A percentile compares a stretch with the other conserved stretches of the same genome.
These are phyloP conservation scores for Neostapfia colusana DNA, from an alignment of 176 grass and related monocot genomes.

Conservation along the genomic window DNA sequence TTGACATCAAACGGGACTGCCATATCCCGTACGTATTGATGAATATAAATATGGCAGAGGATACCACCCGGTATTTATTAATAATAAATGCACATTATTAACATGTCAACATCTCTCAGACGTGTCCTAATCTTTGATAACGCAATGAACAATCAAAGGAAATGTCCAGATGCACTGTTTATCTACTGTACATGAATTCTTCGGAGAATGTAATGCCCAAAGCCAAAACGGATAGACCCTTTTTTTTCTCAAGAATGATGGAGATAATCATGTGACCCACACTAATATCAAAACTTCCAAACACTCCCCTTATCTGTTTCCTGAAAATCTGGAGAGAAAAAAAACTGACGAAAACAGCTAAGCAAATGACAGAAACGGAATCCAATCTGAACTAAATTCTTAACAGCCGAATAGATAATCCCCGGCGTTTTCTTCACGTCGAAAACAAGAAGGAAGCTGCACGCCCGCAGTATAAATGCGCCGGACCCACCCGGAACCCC, in stretches of 20 bases:
- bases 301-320: not conserved
- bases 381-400: not conserved
- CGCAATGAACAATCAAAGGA: not conserved
- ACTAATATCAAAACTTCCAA: not conserved
- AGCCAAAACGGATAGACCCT: not conserved
- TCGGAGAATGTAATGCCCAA: not conserved
- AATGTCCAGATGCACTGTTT: not conserved
- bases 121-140: not conserved
- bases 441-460: not conserved
- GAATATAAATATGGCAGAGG: too few relatives aligned
- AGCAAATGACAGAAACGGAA: not conserved
- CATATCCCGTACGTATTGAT: not conserved
- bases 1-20: not conserved
- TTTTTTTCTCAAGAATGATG: not conserved
- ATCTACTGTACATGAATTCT: too few relatives aligned
- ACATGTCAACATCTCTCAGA: not conserved
- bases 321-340: not conserved
- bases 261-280: not conserved
- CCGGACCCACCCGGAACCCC: not conserved
- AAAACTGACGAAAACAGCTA: not conserved
- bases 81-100: not conserved
- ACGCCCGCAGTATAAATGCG: slow-evolving; percentile 17
- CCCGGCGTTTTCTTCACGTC: not conserved
- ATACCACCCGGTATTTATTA: not conserved
- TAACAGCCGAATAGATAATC: slow-evolving; percentile 42